phyloP scores from a whole-genome alignment of 331 rosid species.

The Arachis monticola region DNA sequence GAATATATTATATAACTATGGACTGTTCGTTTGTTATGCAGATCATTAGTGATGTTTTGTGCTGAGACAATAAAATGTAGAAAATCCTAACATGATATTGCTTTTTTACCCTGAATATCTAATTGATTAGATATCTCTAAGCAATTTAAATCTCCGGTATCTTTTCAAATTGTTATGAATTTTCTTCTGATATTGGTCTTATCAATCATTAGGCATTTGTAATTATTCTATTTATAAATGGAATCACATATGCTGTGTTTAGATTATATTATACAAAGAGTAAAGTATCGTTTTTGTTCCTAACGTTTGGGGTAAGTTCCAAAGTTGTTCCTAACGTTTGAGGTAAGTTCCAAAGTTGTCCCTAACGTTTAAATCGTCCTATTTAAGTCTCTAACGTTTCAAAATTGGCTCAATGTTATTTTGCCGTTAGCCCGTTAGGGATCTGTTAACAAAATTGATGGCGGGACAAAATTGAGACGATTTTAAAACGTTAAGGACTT shows the following conservation, averaged over 20 bases:
- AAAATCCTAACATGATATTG: neutral
- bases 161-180: slow-evolving; percentile 10
- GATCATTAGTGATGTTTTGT: slow-evolving; percentile 1
- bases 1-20: slow-evolving; percentile 1
- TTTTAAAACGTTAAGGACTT: too few relatives aligned
- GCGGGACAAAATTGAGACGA: too few relatives aligned
- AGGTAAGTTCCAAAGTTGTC: too few relatives aligned
- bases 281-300: too few relatives aligned
- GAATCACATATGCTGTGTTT: slow-evolving; percentile 7
- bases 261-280: neutral
- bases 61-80: slow-evolving; percentile 1
- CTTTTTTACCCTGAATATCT: slow-evolving; percentile 8
- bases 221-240: slow-evolving; percentile 13
- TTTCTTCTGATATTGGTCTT: slow-evolving; percentile 17
- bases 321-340: too few relatives aligned
- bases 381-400: too few relatives aligned
- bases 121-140: neutral
- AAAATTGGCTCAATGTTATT: too few relatives aligned
- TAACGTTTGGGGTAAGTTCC: too few relatives aligned
- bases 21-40: slow-evolving; percentile 20
- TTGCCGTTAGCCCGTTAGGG: too few relatives aligned
- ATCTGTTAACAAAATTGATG: too few relatives aligned
- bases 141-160: neutral
- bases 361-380: too few relatives aligned
- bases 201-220: neutral